A percentile compares a stretch with the other conserved stretches of the same genome.
Evolutionary conservation across 768 basidiomycete species (phyloP).

Genomic region (Boletus tylopilopsis): DNA sequence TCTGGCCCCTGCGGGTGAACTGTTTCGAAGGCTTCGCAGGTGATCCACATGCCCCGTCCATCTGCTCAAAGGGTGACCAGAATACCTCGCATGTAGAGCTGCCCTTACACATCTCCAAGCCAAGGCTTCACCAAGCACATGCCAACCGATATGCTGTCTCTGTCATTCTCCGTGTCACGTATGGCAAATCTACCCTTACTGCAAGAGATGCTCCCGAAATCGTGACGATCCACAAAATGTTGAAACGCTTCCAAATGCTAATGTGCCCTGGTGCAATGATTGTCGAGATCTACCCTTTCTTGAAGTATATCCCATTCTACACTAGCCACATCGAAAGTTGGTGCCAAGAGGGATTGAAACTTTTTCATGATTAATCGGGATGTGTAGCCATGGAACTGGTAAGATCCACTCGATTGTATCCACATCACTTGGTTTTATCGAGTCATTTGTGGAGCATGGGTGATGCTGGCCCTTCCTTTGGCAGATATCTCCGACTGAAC

Average conservation of each 20-base stretch:
- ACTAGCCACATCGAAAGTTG: constrained; percentile 52
- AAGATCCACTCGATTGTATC: not conserved
- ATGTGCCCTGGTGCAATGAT: constrained; percentile 35
- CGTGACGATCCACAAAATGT: constrained; percentile 30
- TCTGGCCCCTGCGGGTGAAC: constrained; percentile 52
- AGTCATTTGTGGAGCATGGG: constrained; percentile 17
- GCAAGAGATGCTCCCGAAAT: constrained; percentile 30
- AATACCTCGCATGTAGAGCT: constrained; percentile 34
- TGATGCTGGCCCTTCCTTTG: constrained; percentile 42
- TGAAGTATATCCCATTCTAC: constrained; percentile 57
- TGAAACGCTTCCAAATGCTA: constrained; percentile 33
- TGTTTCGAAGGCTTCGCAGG: constrained; percentile 60
- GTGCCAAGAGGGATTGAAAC: constrained; percentile 49
- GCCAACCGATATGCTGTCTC: constrained; percentile 42
- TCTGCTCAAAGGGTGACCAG: not conserved
- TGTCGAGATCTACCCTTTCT: constrained; percentile 35
- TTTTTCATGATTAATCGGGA: constrained; percentile 52
- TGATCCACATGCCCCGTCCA: constrained; percentile 19
- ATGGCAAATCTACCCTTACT: constrained; percentile 33
- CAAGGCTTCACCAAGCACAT: constrained; percentile 53
- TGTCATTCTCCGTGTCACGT: constrained; percentile 33
- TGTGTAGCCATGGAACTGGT: constrained; percentile 47
- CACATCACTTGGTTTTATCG: not conserved
- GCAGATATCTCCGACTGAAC: constrained; percentile 41
- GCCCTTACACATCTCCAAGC: constrained; percentile 58